Evolutionary conservation across 169 alveolate genomes (phyloP).

Genomic region (Eimeria necatrix): DNA sequence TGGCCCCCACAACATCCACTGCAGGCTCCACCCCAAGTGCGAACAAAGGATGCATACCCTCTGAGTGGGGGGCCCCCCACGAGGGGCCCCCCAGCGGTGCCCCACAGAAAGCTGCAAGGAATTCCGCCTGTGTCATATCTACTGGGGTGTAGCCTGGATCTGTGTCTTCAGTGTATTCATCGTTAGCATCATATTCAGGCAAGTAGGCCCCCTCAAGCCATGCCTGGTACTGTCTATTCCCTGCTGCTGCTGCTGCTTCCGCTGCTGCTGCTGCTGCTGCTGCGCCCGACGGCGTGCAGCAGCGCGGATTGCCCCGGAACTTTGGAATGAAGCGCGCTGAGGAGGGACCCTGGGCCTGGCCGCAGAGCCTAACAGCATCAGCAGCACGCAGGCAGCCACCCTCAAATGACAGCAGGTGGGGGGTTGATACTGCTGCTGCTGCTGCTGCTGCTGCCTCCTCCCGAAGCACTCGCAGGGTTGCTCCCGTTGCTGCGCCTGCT

Average conservation of each 20-base stretch:
- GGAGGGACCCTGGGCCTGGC: slow-evolving; percentile 41
- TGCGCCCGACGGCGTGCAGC: slow-evolving; percentile 64
- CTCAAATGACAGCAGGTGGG: slow-evolving; percentile 33
- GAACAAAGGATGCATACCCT: slow-evolving; percentile 46
- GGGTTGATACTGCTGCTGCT: slow-evolving; percentile 41
- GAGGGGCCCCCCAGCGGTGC: slow-evolving; percentile 45
- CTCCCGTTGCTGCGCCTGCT: background rate
- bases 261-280: slow-evolving; percentile 61
- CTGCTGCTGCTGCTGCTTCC: slow-evolving; percentile 31
- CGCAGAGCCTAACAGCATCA: slow-evolving; percentile 63
- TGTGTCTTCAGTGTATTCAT: slow-evolving; percentile 45
- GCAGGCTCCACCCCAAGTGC: slow-evolving; percentile 60
- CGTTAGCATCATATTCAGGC: slow-evolving; percentile 51
- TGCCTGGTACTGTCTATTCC: slow-evolving; percentile 16
- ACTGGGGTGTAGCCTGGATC: slow-evolving; percentile 52
- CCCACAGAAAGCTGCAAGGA: slow-evolving; percentile 70
- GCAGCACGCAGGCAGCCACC: slow-evolving; percentile 49
- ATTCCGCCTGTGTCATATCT: slow-evolving; percentile 33
- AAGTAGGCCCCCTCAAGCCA: slow-evolving; percentile 66
- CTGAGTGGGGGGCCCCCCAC: slow-evolving; percentile 14
- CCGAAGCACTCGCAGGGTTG: slow-evolving; percentile 56
- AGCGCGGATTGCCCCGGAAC: slow-evolving; percentile 44
- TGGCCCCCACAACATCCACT: slow-evolving; percentile 51
- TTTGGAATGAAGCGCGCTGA: slow-evolving; percentile 50
- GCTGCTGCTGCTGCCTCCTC: slow-evolving; percentile 76